These are phyloP conservation scores for Earliella scabrosa DNA, from an alignment of 1,284 basidiomycete genomes.

Conservation along the genomic window DNA sequence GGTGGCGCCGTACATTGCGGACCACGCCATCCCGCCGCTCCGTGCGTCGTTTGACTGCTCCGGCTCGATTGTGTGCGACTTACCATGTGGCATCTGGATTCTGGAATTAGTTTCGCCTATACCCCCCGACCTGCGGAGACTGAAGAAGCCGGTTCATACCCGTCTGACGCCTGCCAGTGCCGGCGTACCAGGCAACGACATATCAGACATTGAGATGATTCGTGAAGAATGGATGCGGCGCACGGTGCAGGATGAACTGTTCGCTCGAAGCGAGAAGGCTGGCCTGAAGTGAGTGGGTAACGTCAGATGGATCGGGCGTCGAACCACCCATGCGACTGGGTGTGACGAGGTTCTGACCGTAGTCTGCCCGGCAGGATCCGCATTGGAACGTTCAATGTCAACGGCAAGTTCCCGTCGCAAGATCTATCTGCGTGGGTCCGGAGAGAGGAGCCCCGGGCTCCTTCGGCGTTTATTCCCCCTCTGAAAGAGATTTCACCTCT, in stretches of 20 bases:
- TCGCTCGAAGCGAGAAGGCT: slow-evolving; percentile 13
- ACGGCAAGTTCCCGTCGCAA: slow-evolving; percentile 72
- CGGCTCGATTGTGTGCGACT: no score
- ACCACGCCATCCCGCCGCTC: slow-evolving; percentile 15
- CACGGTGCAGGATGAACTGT: slow-evolving; percentile 19
- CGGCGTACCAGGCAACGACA: slow-evolving; percentile 64
- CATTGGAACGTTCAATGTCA: slow-evolving; percentile 81
- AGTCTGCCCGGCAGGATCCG: slow-evolving; percentile 50
- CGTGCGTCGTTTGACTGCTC: slow-evolving; percentile 5
- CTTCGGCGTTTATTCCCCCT: slow-evolving; percentile 38
- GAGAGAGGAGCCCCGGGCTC: slow-evolving; percentile 16
- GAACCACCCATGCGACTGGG: not conserved
- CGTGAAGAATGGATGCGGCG: slow-evolving; percentile 63
- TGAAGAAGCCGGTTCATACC: slow-evolving; percentile 47
- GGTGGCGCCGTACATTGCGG: slow-evolving; percentile 34
- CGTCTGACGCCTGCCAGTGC: slow-evolving; percentile 63
- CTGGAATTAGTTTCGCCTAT: slow-evolving; percentile 39
- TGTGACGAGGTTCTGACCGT: slow-evolving; percentile 3
- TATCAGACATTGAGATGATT: slow-evolving; percentile 56
- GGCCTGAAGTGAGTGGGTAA: slow-evolving; percentile 26
- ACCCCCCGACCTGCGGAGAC: slow-evolving; percentile 57
- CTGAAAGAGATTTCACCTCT: slow-evolving; percentile 44
- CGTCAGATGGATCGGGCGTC: not conserved
- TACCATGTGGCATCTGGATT: not conserved
- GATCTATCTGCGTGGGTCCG: slow-evolving; percentile 60